These are phyloP conservation scores for Fagopyrum tataricum DNA, from an alignment of 148 eudicot genomes.

Conservation along the genomic window DNA sequence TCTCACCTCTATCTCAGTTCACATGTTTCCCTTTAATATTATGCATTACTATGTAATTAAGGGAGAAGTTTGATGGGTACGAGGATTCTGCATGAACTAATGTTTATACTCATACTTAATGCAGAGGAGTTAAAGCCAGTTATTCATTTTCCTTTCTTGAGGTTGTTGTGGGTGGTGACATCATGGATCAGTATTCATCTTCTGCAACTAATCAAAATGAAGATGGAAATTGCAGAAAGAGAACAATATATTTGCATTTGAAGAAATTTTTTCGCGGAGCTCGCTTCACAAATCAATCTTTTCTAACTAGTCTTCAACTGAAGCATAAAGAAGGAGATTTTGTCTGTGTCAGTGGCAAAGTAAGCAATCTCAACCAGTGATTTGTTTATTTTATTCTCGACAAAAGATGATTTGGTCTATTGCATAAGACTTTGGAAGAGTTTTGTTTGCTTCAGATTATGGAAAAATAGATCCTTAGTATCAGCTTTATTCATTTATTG, in stretches of 20 bases:
- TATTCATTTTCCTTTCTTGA: slow-evolving; percentile 70
- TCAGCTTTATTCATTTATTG: background rate
- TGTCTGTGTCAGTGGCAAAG: slow-evolving; percentile 98
- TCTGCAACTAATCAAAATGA: slow-evolving; percentile 33
- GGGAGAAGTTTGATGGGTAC: background rate
- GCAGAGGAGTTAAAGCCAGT: slow-evolving; percentile 76
- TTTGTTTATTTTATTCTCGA: background rate
- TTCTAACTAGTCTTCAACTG: slow-evolving; percentile 53
- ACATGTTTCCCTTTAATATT: background rate
- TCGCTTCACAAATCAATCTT: slow-evolving; percentile 68
- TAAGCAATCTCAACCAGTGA: slow-evolving; percentile 24
- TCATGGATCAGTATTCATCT: slow-evolving; percentile 28
- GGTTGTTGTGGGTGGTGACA: slow-evolving; percentile 77
- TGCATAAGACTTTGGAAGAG: background rate
- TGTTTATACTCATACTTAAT: slow-evolving; percentile 1
- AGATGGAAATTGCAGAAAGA: slow-evolving; percentile 30
- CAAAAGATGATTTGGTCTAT: too few species aligned
- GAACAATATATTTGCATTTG: slow-evolving; percentile 59
- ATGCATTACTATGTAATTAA: background rate
- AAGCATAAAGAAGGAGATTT: slow-evolving; percentile 82
- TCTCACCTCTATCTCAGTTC: background rate
- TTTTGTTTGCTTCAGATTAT: background rate
- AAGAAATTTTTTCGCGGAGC: slow-evolving; percentile 81
- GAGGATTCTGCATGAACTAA: background rate
- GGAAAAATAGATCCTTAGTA: background rate